Conservation (phyloP, 805 yeast species). For the Pichia deserticola region DNA sequence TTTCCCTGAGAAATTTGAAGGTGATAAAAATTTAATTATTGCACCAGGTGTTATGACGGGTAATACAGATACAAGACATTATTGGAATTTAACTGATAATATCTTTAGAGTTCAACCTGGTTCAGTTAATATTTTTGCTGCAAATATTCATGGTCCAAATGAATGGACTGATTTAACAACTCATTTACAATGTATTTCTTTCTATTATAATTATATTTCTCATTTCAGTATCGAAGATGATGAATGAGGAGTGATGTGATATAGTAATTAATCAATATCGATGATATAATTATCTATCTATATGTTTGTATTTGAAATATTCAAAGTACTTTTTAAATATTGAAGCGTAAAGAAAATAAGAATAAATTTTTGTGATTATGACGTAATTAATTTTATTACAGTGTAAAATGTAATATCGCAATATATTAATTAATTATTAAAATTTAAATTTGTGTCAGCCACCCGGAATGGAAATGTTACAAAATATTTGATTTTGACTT, state of each 20-base stretch:
- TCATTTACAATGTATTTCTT: slow-evolving; percentile 53
- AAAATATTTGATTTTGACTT: no score
- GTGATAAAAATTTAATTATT: slow-evolving; percentile 25
- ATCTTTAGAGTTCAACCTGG: slow-evolving; percentile 54
- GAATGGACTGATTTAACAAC: slow-evolving; percentile 48
- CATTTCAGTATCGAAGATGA: slow-evolving; percentile 4
- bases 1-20: slow-evolving; percentile 22
- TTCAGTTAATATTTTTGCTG: slow-evolving; percentile 16
- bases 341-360: no score
- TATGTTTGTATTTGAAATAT: no score
- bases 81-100: slow-evolving; percentile 52
- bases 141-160: slow-evolving; percentile 53
- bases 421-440: no score
- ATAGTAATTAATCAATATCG: no score
- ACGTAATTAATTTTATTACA: no score
- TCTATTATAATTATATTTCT: slow-evolving; percentile 15
- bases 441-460: no score
- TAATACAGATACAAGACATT: slow-evolving; percentile 61
- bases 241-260: neutral
- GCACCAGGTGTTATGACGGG: slow-evolving; percentile 60
- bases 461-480: no score
- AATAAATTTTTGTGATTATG: no score
- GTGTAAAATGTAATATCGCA: no score
- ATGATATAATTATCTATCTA: no score
- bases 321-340: no score